phyloP scores from a whole-genome alignment of 768 basidiomycete species.

The Auricularia cornea region DNA sequence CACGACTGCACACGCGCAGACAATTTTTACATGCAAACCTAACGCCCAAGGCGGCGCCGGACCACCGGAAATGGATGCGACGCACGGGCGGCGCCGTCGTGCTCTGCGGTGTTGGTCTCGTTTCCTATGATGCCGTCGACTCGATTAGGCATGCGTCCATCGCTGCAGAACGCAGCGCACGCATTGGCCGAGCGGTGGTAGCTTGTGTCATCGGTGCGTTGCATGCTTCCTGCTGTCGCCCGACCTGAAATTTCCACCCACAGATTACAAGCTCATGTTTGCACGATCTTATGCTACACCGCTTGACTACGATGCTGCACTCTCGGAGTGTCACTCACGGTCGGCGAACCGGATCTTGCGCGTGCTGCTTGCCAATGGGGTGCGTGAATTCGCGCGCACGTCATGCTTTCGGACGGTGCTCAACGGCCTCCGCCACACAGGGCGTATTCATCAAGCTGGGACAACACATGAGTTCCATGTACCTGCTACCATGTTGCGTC shows the following conservation, averaged over 20 bases:
- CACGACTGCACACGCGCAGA: not conserved
- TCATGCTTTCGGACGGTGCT: not conserved
- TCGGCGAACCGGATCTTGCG: conserved; percentile 72
- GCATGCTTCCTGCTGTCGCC: too few relatives aligned
- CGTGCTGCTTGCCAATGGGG: conserved; percentile 85
- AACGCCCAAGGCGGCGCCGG: not conserved
- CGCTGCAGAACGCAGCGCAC: conserved; percentile 69
- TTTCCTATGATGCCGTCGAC: conserved; percentile 57
- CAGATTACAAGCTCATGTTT: conserved; percentile 70
- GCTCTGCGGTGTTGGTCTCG: not conserved
- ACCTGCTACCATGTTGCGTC: conserved; percentile 9
- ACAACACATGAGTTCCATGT: conserved; percentile 75
- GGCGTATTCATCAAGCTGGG: conserved; percentile 86
- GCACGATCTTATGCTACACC: conserved; percentile 41
- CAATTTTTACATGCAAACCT: not conserved
- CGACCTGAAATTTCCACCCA: conserved; percentile 8
- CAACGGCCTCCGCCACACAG: not conserved
- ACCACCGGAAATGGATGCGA: not conserved
- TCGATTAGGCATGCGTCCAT: conserved; percentile 69
- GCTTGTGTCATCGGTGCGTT: conserved; percentile 22
- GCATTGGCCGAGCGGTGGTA: conserved; percentile 49
- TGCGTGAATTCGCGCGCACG: conserved; percentile 22
- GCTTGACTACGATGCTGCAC: conserved; percentile 42
- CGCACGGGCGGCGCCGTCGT: not conserved
- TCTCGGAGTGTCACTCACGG: conserved; percentile 73